Conservation (phyloP, 768 basidiomycete species). For the Chlorophyllum brunneum region DNA sequence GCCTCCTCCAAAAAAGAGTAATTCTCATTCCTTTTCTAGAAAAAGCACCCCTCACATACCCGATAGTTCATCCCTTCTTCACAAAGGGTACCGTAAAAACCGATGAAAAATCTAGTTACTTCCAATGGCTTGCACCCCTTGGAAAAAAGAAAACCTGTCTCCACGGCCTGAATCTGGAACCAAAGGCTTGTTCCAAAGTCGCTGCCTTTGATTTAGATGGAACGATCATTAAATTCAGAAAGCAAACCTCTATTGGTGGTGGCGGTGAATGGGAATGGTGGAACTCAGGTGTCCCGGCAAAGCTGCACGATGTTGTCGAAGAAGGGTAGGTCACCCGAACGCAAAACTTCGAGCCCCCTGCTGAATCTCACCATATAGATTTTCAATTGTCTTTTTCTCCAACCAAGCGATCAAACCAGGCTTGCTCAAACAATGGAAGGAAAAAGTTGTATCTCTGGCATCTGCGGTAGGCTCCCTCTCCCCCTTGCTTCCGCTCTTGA, state of each 20-base stretch:
- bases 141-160: constrained; percentile 37
- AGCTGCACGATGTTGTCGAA: constrained; percentile 54
- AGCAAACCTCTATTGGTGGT: constrained; percentile 29
- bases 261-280: constrained; percentile 66
- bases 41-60: background rate
- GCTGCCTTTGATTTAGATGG: constrained; percentile 88
- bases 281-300: constrained; percentile 56
- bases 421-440: constrained; percentile 63
- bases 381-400: constrained; percentile 70
- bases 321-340: constrained; percentile 50
- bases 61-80: constrained; percentile 34
- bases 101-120: constrained; percentile 19
- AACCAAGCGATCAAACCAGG: constrained; percentile 65
- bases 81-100: constrained; percentile 7
- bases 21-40: background rate
- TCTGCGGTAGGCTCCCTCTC: constrained; percentile 41
- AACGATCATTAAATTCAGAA: constrained; percentile 61
- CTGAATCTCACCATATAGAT: constrained; percentile 34
- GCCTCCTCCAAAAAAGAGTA: constrained; percentile 9
- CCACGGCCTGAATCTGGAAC: constrained; percentile 37
- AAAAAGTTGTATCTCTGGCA: constrained; percentile 69
- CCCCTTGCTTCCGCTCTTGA: background rate
- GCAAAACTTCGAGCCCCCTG: background rate
- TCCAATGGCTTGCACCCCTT: constrained; percentile 38
- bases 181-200: constrained; percentile 49